Evolutionary conservation across 768 basidiomycete genomes (phyloP).

Genomic region (Russula earlei): DNA sequence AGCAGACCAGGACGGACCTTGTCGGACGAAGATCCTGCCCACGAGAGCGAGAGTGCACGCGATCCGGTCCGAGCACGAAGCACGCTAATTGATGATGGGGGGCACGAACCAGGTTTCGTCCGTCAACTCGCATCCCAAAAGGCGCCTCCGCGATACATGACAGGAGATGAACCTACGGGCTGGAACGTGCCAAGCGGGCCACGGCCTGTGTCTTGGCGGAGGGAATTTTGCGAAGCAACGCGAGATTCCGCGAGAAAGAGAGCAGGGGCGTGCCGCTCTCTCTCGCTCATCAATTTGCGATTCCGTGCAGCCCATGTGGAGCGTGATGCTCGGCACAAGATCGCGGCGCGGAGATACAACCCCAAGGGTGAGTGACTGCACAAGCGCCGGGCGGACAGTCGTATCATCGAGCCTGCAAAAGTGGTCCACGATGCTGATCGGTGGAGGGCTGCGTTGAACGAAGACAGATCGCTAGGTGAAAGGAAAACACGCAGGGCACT

Average conservation of each 20-base stretch:
- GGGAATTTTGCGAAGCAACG: neutral
- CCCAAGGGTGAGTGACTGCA: neutral
- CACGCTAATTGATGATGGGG: neutral
- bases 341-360: slow-evolving; percentile 7
- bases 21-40: neutral
- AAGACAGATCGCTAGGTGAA: neutral
- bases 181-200: neutral
- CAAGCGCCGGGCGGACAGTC: neutral
- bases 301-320: neutral
- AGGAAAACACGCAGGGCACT: neutral
- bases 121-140: neutral
- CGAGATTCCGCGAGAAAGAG: neutral
- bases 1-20: neutral
- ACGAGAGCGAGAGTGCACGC: neutral
- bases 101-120: neutral
- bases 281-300: neutral
- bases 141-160: neutral
- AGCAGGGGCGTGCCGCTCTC: neutral
- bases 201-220: neutral
- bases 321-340: neutral
- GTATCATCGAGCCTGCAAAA: neutral
- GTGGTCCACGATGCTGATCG: neutral
- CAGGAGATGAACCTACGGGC: neutral
- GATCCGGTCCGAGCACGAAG: neutral
- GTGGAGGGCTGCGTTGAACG: neutral